Evolutionary conservation across 805 yeast species (phyloP).

Genomic region (Pichia sporocuriosa): DNA sequence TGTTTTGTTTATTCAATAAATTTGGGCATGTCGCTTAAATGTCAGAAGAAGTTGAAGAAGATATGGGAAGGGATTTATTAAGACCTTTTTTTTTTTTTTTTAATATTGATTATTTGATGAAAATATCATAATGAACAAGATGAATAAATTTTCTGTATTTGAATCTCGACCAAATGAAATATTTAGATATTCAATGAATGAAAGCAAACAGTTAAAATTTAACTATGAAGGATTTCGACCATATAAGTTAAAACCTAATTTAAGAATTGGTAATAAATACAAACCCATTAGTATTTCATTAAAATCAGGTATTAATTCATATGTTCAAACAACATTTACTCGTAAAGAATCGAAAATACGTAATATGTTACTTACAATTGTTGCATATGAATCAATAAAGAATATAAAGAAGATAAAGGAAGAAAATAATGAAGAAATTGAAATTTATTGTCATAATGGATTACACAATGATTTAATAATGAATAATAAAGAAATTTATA

Average conservation of each 20-base stretch:
- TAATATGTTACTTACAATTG: conserved; percentile 5
- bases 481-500: conserved; percentile 5
- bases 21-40: no score
- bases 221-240: conserved; percentile 1
- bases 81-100: no score
- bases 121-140: no score
- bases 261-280: background rate
- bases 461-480: conserved; percentile 9
- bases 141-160: no score
- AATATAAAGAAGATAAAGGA: background rate
- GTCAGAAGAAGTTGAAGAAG: no score
- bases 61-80: no score
- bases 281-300: background rate
- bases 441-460: conserved; percentile 14
- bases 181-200: conserved; percentile 1
- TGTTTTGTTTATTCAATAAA: no score
- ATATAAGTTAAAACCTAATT: background rate
- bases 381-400: conserved; percentile 8
- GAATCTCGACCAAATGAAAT: conserved; percentile 9
- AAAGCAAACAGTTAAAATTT: background rate
- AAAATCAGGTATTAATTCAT: background rate
- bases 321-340: background rate
- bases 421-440: background rate
- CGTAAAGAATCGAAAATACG: conserved; percentile 5
- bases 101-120: no score